Base-by-base conservation (phyloP, 192 early-diverging fungal genomes). In the Umbelopsis vinacea region DNA sequence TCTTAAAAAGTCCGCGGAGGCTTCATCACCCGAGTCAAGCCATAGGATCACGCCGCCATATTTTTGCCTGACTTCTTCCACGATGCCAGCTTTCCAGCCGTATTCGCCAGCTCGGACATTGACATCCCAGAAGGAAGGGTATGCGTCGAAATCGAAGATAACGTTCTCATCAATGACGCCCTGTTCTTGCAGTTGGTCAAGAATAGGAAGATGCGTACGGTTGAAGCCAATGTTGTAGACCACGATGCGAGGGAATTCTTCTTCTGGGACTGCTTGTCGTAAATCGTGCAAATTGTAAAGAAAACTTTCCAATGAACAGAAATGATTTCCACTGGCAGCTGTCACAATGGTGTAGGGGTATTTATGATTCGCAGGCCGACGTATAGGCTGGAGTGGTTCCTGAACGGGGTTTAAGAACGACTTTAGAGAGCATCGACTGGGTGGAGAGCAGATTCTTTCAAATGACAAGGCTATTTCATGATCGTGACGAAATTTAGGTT, bases 211-310 rank as follows among this genome's bases (percentile, higher is more conserved):
- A 23, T 85, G 85, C 2, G 78, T 75, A 6, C 75, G 50, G 1
- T 79, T 78, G 76, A 87, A 81, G 22, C 84, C 84, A 21, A 87
- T 74, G 70, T 87, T 79, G 70, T 87, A 87, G 6, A 87, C 83
- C 5, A 87, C 79, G 1, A 87, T 66, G 23, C 68, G 82, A 0
- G 85, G 85, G 38, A 79, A 79, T 24, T 75, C 67, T 22, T 71
- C 54, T 4, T 24, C n/a, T 22, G 54, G 37, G 0, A 79, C n/a
- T 40, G 72, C 40, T 29, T 50, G 33, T 29, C 84, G 71, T 23
- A 81, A 54, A 35, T 76, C 78, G 21, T 84, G 63, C 35, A 84
- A 73, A 4, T 75, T 76, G 55, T 85, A 85, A 14, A 87, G 67
- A 54, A 83, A 87, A 40, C 73, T 76, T 52, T 87, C 83, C 40